Base-by-base conservation (phyloP, 148 eudicot species). In the Heliamphora exappendiculata region DNA sequence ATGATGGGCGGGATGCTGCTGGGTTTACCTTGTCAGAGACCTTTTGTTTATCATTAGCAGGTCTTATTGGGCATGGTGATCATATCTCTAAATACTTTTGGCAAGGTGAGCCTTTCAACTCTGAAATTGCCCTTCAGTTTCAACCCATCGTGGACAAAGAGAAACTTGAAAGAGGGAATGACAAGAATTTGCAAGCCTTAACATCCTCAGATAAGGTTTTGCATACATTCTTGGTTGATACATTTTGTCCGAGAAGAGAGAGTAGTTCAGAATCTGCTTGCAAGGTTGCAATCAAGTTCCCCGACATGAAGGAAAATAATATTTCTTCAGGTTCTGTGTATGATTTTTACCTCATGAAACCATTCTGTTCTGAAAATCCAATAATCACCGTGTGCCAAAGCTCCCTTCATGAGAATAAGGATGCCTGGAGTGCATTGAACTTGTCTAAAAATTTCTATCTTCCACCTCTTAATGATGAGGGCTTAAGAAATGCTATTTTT, bases 21-120 rank as follows among this genome's bases (percentile, higher is more conserved):
- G 89, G 89, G 26, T 83, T 91, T 72, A 91, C 96, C 47, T 84
- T 95, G 85, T 85, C 94, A 67, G 98, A 95, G 85, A 79, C 83
- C 67, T 95, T 95, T 84, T 91, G 94, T 70, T 73, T 95, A 73
- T 90, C 97, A 62, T 75, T 95, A 81, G 79, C 85, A 34, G 97
- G 96, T 82, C 87, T 95, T 76, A 76, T 95, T 77, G 97, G 91
- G 62, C 76, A 95, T 82, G 92, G 98, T 59, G 97, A 92, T 86
- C 98, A 89, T 78, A 86, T 91, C 53, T 87, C 88, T 77, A 84
- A 81, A 58, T 84, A 81, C 82, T 80, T 87, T 75, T 76, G 78
- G 83, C 87, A 89, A 74, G 85, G 85, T 77, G 86, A 84, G 31
- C 75, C 75, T 50, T 66, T 75, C 20, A 69, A 83, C 77, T 67